Base-by-base conservation (phyloP, 352 stramenopile genomes). In the Blastocystis sp. region DNA sequence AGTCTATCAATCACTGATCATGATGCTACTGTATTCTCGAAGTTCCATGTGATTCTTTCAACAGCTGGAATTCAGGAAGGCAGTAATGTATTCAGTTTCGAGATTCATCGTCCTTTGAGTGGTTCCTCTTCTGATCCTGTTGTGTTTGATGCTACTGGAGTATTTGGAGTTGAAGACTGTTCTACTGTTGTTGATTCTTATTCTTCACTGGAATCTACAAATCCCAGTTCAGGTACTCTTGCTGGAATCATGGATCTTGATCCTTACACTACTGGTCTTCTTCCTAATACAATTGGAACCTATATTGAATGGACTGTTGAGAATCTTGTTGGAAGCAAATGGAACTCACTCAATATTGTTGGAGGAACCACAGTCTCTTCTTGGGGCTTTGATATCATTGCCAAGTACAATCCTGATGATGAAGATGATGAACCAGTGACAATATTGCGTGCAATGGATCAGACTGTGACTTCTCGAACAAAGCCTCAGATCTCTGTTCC, bases 1-100 rank as follows among this genome's bases (percentile, higher is more conserved):
- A 75, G 2, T 12, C 27, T 42, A 29, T 46, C 74, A 7, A 78
- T 78, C 21, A 54, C 61, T 21, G 56, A 51, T 5, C 61, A 71
- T 37, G 56, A 73, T 37, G 24, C 74, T 19, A 39, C 39, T 78
- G 7, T 78, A 21, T 86, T 86, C 61, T 75, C 57, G 24, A 78
- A 78, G 27, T 78, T 78, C 67, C 67, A 78, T 54, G 43, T 78
- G 39, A 61, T 78, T 61, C n/a, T 78, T 3, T 4, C 67, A 0
- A 57, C 67, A 6, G 27, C 49, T 16, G 74, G 74, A 42, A 43
- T 32, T 46, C 51, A 74, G 9, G 9, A 51, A 19, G 74, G 74
- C 6, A 77, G 37, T 24, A 86, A 86, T 78, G 74, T 86, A 35
- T 59, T 86, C 6, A 49, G 9, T 27, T 75, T 86, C 16, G 74